Percentiles rank a stretch among this genome's conserved stretches.
Evolutionary conservation across 2,329 filamentous ascomycete species (phyloP).

Genomic region (Monosporascus sp.): DNA sequence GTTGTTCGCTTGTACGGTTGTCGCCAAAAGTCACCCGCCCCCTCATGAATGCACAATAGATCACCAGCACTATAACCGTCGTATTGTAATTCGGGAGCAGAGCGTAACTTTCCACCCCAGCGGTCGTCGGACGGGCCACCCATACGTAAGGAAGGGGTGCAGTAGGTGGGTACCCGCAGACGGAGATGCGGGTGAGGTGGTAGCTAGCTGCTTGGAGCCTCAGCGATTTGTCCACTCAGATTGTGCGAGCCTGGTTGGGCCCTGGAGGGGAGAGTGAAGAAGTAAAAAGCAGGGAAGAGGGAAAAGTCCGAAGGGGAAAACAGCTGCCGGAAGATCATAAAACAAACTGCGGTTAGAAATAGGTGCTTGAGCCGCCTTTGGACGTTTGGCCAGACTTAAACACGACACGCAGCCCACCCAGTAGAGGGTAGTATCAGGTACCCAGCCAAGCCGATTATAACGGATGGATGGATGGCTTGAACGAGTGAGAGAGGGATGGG

Average conservation of each 20-base stretch:
- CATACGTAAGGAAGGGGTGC: not conserved
- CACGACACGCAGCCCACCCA: too few species aligned
- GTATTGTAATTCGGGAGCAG: not conserved
- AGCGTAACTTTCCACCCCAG: not conserved
- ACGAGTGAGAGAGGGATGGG: too few species aligned
- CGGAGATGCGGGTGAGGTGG: not conserved
- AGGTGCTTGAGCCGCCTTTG: not conserved
- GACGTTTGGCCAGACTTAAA: not conserved
- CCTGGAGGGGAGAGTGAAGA: not conserved
- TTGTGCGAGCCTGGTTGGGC: not conserved
- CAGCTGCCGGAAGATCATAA: not conserved
- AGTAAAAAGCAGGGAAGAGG: not conserved
- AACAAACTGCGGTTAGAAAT: not conserved
- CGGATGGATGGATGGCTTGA: too few species aligned
- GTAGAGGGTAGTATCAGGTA: too few species aligned
- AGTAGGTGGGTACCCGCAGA: not conserved
- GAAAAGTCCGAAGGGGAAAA: not conserved
- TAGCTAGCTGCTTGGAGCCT: not conserved
- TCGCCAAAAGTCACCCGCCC: not conserved
- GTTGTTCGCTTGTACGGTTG: not conserved
- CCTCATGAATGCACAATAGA: not conserved
- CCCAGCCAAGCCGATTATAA: too few species aligned
- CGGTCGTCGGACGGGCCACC: not conserved
- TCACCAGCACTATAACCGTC: not conserved
- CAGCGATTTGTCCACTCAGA: not conserved